Base-by-base conservation (phyloP, 176 grass and related monocot genomes). In the Cymbopogon citratus region DNA sequence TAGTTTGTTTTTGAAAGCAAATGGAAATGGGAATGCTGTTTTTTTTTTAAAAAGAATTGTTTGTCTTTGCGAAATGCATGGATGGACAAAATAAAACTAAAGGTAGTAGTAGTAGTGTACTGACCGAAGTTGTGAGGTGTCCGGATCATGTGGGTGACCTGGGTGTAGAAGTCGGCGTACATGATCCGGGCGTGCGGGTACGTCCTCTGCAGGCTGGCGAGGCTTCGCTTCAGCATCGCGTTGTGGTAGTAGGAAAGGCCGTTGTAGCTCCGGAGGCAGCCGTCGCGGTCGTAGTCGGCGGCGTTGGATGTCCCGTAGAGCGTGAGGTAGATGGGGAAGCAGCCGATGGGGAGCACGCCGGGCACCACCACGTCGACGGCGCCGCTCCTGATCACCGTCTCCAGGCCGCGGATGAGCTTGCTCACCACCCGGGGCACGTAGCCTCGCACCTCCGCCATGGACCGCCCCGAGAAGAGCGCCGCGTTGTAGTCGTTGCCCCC, bases 401-500 rank as follows among this genome's bases (percentile, higher is more conserved):
- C 90, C 12, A 88, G 6, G 29, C 90, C 90, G 12, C 27, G 40
- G 7, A 78, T 48, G 59, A 94, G 63, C 21, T 75, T 66, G 69
- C 67, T 33, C 5, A 90, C 79, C 66, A 94, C 82, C 7, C 80
- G 38, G 1, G 88, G 80, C 7, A 76, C 56, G 83, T 91, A 94
- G 24, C 81, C 72, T 5, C 63, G 23, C 3, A 93, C 88, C 52
- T 90, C 87, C 1, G 85, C n/a, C 68, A 93, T 88, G 63, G 59
- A 25, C 25, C 88, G 73, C 63, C 87, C 85, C 19, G 81, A 28
- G 89, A 94, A 94, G 15, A 91, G 77, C 36, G 81, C 52, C 6
- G 92, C 90, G 87, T 92, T 95, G 85, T 91, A 91, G 74, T 91
- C 89, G 72, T 94, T 92, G 46, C 92, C 92, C 7, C 87, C 89